Conservation (phyloP, 1,284 basidiomycete genomes). For the Violaceomyces palustris region DNA sequence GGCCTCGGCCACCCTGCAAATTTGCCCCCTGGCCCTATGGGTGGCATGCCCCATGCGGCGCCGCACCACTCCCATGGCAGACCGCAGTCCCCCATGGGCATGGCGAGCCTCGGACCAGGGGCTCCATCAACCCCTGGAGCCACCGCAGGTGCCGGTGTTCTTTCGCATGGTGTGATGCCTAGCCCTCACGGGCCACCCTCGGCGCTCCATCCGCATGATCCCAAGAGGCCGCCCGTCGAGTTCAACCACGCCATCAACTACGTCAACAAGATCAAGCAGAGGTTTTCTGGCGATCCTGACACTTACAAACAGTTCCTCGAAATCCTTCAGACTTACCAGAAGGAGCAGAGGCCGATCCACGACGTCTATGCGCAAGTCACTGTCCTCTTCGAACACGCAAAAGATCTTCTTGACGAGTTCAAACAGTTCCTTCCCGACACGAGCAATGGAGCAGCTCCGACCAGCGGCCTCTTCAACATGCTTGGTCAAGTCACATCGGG, state of each 20-base stretch:
- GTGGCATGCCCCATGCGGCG: constrained; percentile 6
- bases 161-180: constrained; percentile 9
- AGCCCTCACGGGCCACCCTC: constrained; percentile 5
- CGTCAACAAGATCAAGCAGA: constrained; percentile 96
- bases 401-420: constrained; percentile 90
- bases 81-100: constrained; percentile 24
- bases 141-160: constrained; percentile 4
- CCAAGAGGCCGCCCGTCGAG: constrained; percentile 60
- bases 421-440: constrained; percentile 87
- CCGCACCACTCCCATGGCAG: constrained; percentile 25
- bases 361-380: constrained; percentile 93
- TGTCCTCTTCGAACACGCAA: constrained; percentile 82
- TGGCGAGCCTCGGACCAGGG: constrained; percentile 10
- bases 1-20: constrained; percentile 18
- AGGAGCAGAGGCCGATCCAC: constrained; percentile 79
- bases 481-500: constrained; percentile 52
- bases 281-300: constrained; percentile 84
- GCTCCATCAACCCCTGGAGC: constrained; percentile 13
- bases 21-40: constrained; percentile 19
- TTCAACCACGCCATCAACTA: constrained; percentile 98
- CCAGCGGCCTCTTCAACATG: constrained; percentile 54
- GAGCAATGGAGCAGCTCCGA: constrained; percentile 32
- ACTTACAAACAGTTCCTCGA: constrained; percentile 98
- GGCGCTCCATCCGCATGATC: too few species aligned
- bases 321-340: constrained; percentile 95